Base-by-base conservation (phyloP, 768 basidiomycete species). In the Sarcodon aspratus region DNA sequence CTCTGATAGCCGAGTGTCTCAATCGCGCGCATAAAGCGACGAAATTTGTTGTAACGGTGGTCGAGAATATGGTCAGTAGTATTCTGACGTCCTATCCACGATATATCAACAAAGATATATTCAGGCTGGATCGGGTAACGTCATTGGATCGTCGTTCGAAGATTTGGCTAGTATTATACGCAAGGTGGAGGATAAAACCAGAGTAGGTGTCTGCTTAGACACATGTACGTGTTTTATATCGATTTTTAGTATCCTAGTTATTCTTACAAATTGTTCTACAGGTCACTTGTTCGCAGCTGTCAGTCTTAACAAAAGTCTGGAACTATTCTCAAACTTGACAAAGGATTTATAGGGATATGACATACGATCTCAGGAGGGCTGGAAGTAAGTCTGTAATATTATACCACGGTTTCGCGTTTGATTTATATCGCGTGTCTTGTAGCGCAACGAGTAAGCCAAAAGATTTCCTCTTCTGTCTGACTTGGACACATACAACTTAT, bases 131-230 rank as follows among this genome's bases (percentile, higher is more conserved):
- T 73, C 82, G 12, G 82, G 82, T 4, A 91, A 90, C 55, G 74
- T 88, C 40, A 72, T 92, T 42, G 89, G 90, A 0, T 78, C 80
- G 2, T 69, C 72, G 27, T 88, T 91, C 55, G 62, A 70, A 5
- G 79, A 93, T 50, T 59, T 93, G 7, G 74, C 71, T 0, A 68
- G 65, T 2, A 89, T 93, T 44, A 92, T 94, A 40, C 59, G 68
- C 0, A 66, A 68, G 17, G 83, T 93, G 1, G 69, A 81, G 3
- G 79, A 91, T 58, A 91, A 91, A 63, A 65, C 66, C 0, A 64
- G 90, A 43, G 78, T 93, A 2, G 85, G 87, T 0, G 82, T 92
- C 5, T 93, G 90, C 61, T 66, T 94, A 37, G 89, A 94, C 63
- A 92, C 91, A 0, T 93, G 90, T 82, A 55, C 45, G 69, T 63